phyloP scores from a whole-genome alignment of 805 yeast genomes.

The Citeromyces matritensis region DNA sequence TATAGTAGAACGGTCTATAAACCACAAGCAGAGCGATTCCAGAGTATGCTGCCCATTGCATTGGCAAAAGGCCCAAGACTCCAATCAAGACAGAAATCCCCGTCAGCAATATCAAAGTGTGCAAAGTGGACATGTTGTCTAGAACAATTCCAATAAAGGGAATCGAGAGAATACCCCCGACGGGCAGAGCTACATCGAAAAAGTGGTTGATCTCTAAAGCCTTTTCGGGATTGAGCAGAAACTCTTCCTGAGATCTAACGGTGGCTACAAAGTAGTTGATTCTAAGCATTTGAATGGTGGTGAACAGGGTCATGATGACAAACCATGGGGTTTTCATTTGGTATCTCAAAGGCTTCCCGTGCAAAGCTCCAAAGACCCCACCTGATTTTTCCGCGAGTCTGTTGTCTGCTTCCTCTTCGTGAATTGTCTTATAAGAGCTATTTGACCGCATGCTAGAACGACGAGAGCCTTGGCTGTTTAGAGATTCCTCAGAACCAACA shows the following conservation, averaged over 20 bases:
- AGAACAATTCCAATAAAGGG: slow-evolving; percentile 75
- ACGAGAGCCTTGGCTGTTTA: slow-evolving; percentile 1
- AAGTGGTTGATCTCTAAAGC: slow-evolving; percentile 54
- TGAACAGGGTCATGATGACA: slow-evolving; percentile 57
- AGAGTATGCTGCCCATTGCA: slow-evolving; percentile 32
- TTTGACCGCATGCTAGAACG: slow-evolving; percentile 18
- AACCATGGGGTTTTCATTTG: slow-evolving; percentile 60
- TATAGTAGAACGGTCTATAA: slow-evolving; percentile 50
- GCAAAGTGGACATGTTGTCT: slow-evolving; percentile 56
- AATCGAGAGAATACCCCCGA: slow-evolving; percentile 78
- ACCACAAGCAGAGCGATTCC: slow-evolving; percentile 66
- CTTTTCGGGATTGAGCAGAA: slow-evolving; percentile 33
- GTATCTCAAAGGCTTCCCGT: slow-evolving; percentile 27
- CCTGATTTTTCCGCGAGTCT: slow-evolving; percentile 37
- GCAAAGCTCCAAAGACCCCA: slow-evolving; percentile 69
- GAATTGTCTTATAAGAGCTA: slow-evolving; percentile 36
- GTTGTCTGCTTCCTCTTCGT: slow-evolving; percentile 51
- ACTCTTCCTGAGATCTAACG: slow-evolving; percentile 67
- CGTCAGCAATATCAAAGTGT: slow-evolving; percentile 37
- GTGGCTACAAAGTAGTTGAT: slow-evolving; percentile 91
- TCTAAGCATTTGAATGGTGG: slow-evolving; percentile 81
- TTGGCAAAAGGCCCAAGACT: slow-evolving; percentile 46
- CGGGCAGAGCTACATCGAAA: slow-evolving; percentile 76
- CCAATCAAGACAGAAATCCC: slow-evolving; percentile 51
- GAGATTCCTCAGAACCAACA: slow-evolving; percentile 25